Evolutionary conservation across 805 yeast genomes (phyloP).

Genomic region (Nakazawaea siamensis): DNA sequence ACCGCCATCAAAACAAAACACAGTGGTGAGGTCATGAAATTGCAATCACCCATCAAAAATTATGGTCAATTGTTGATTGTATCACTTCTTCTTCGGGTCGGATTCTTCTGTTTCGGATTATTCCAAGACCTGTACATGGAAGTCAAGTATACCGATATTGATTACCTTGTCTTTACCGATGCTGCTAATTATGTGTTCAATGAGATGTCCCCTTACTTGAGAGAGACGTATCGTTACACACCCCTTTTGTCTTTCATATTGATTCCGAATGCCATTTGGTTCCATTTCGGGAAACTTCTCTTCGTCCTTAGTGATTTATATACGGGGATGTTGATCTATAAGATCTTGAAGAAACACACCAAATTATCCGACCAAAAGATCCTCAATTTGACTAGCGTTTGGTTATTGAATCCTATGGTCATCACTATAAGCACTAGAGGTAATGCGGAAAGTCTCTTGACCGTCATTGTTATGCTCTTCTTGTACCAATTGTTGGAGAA

Average conservation of each 20-base stretch:
- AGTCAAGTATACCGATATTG: slow-evolving; percentile 89
- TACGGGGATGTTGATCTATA: slow-evolving; percentile 61
- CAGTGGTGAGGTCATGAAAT: no score
- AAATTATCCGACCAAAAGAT: slow-evolving; percentile 20
- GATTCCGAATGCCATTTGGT: slow-evolving; percentile 50
- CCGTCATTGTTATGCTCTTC: slow-evolving; percentile 62
- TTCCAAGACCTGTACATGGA: slow-evolving; percentile 79
- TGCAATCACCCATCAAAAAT: no score
- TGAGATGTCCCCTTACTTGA: slow-evolving; percentile 58
- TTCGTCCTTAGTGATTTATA: slow-evolving; percentile 73
- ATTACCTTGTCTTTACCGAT: slow-evolving; percentile 88
- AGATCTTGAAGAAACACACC: slow-evolving; percentile 23
- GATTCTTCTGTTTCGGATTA: slow-evolving; percentile 67
- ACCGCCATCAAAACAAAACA: no score
- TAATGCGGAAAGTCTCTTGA: slow-evolving; percentile 82
- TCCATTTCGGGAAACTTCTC: slow-evolving; percentile 69
- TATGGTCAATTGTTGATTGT: no score
- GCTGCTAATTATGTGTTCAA: slow-evolving; percentile 66
- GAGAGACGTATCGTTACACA: slow-evolving; percentile 91
- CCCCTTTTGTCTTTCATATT: slow-evolving; percentile 84
- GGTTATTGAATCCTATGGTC: slow-evolving; percentile 95
- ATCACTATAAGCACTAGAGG: slow-evolving; percentile 90
- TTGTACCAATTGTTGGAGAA: slow-evolving; percentile 37
- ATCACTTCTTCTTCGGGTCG: slow-evolving; percentile 37
- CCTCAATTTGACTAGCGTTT: slow-evolving; percentile 46